Evolutionary conservation across 1,284 basidiomycete species (phyloP).

Genomic region (Irpex rosettiformis): DNA sequence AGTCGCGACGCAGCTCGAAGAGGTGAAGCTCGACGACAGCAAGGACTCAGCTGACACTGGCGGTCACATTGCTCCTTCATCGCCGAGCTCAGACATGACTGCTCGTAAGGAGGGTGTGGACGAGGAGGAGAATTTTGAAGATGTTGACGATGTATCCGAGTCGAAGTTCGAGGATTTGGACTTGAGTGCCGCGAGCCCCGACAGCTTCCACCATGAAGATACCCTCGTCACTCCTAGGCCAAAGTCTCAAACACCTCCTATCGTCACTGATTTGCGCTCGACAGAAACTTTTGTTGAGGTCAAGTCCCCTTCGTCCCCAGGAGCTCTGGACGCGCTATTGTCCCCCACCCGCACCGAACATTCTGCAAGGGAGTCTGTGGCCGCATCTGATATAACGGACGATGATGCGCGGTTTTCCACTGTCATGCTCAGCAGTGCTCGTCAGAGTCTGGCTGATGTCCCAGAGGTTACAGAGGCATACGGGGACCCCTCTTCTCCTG

Average conservation of each 20-base stretch:
- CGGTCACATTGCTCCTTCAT: neutral
- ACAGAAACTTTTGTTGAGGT: neutral
- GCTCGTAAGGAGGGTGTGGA: neutral
- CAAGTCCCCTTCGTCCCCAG: neutral
- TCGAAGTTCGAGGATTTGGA: constrained; percentile 5
- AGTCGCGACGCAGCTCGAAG: neutral
- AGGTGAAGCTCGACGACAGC: neutral
- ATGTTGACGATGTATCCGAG: neutral
- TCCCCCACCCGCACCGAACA: constrained; percentile 8
- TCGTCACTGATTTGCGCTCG: neutral
- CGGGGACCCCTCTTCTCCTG: neutral
- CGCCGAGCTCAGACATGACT: neutral
- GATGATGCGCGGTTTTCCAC: constrained; percentile 61
- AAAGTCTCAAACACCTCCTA: neutral
- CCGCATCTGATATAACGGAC: constrained; percentile 58
- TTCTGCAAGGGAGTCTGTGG: constrained; percentile 35
- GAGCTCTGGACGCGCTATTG: constrained; percentile 6
- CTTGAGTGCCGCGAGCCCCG: neutral
- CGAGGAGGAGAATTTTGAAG: neutral
- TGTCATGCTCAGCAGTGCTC: constrained; percentile 40
- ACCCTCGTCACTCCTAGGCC: constrained; percentile 4
- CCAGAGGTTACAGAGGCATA: constrained; percentile 10
- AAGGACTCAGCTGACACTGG: neutral
- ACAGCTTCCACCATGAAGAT: neutral
- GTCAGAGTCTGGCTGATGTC: constrained; percentile 28